phyloP scores from a whole-genome alignment of 1,284 basidiomycete species.

The Ceratobasidium sp. region DNA sequence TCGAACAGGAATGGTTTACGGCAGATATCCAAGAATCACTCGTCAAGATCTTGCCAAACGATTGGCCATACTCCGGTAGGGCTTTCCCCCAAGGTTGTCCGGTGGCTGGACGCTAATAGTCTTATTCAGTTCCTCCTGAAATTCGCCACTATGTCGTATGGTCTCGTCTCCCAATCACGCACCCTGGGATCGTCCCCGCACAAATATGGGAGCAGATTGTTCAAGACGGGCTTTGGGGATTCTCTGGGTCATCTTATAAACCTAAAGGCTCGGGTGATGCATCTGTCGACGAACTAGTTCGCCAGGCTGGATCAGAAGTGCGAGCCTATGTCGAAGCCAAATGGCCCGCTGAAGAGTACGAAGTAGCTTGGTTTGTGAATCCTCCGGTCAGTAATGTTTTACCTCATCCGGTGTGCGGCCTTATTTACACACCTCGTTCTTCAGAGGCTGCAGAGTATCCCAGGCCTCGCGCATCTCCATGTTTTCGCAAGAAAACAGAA shows the following conservation, averaged over 20 bases:
- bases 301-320: constrained; percentile 66
- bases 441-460: constrained; percentile 81
- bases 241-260: constrained; percentile 64
- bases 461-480: constrained; percentile 79
- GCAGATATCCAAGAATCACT: constrained; percentile 66
- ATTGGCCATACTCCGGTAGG: constrained; percentile 84
- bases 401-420: constrained; percentile 1
- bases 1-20: constrained; percentile 66
- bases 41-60: constrained; percentile 79
- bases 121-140: constrained; percentile 68
- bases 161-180: constrained; percentile 75
- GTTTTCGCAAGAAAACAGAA: constrained; percentile 74
- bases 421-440: not conserved
- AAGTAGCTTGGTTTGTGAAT: constrained; percentile 88
- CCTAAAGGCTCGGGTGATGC: constrained; percentile 63
- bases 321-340: constrained; percentile 65
- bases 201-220: constrained; percentile 49
- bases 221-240: constrained; percentile 72
- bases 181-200: constrained; percentile 54
- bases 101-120: constrained; percentile 18
- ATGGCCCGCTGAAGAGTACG: constrained; percentile 77
- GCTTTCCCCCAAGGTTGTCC: not conserved
- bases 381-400: constrained; percentile 68
- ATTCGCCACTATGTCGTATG: constrained; percentile 81
- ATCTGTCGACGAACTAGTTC: constrained; percentile 59